Base-by-base conservation (phyloP, 2,329 filamentous ascomycete genomes). In the Claviceps maximensis region DNA sequence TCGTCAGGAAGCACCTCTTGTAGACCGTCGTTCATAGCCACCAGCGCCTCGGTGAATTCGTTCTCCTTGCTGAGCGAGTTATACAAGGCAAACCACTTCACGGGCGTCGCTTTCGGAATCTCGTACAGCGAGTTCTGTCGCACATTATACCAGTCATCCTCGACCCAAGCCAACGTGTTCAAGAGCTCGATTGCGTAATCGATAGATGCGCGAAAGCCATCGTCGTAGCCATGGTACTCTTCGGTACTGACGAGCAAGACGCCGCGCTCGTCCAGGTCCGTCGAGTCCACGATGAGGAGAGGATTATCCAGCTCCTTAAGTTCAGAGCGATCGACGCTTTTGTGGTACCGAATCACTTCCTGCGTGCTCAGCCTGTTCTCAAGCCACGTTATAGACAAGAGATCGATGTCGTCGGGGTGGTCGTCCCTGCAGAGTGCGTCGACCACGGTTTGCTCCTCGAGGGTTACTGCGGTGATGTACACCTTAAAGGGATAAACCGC, bases 211-310 rank as follows among this genome's bases (percentile, higher is more conserved):
- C 53, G 50, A 27, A 54, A 38, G 25, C 38, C 53, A 15, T 54
- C 50, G 13, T 54, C 31, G 40, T 49, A 52, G 40, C 53, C 50
- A 19, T 54, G 53, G 17, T 54, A 54, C 23, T 54, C 50, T 21
- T 46, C 27, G 8, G 52, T 50, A 46, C 45, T 49, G 50, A 54
- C 46, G 45, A 54, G 21, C 27, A 54, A 21, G 27, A 17, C 33
- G 23, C 53, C 53, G 4, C 47, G 47, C 15, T 23, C 47, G 15
- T n/a, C 21, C 21, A 49, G 23, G n/a, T 54, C 53, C 19, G 27
- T 9, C 23, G 36, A 38, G 40, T 54, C 53, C 19, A 54, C 44
- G 33, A 54, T 38, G 48, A 54, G 48, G 5, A 54, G 29, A 38
- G 51, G 42, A 6, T 33, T 51, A 42, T n/a, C 41, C 1, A 8